phyloP scores from a whole-genome alignment of 257 asterid species.

The Fraxinus pennsylvanica region DNA sequence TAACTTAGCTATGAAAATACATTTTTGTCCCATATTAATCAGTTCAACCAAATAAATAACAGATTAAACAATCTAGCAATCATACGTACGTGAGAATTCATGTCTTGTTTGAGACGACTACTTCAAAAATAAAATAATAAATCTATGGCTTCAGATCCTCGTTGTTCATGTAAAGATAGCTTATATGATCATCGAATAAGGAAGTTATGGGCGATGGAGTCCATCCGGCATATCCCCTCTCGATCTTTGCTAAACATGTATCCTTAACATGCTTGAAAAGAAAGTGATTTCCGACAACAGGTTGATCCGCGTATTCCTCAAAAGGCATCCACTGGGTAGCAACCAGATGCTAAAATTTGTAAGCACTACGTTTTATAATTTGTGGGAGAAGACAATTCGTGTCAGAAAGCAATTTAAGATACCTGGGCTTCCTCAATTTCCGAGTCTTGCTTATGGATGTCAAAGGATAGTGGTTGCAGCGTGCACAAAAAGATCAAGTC shows the following conservation, averaged over 20 bases:
- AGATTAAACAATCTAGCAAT: not conserved
- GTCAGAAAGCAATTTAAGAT: not conserved
- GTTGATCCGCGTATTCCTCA: constrained; percentile 60
- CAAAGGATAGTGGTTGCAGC: constrained; percentile 60
- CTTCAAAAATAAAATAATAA: not conserved
- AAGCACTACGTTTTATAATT: not conserved
- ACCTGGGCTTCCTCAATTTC: constrained; percentile 82
- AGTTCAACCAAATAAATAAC: not conserved
- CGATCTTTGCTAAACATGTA: constrained; percentile 53
- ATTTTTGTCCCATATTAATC: too few relatives aligned
- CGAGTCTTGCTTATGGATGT: constrained; percentile 64
- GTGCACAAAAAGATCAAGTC: constrained; percentile 59
- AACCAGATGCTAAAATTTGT: not conserved
- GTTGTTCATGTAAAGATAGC: constrained; percentile 56
- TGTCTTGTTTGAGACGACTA: not conserved
- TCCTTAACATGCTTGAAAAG: constrained; percentile 56
- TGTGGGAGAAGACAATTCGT: not conserved
- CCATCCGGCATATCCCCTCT: constrained; percentile 50
- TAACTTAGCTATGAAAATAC: too few relatives aligned
- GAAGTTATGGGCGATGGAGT: constrained; percentile 50
- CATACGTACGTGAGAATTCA: not conserved
- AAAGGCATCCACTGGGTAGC: constrained; percentile 71
- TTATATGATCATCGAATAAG: constrained; percentile 34
- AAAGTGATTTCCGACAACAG: constrained; percentile 38
- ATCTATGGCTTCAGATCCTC: constrained; percentile 35